Base-by-base conservation (phyloP, 257 asterid species). In the Phtheirospermum japonicum region DNA sequence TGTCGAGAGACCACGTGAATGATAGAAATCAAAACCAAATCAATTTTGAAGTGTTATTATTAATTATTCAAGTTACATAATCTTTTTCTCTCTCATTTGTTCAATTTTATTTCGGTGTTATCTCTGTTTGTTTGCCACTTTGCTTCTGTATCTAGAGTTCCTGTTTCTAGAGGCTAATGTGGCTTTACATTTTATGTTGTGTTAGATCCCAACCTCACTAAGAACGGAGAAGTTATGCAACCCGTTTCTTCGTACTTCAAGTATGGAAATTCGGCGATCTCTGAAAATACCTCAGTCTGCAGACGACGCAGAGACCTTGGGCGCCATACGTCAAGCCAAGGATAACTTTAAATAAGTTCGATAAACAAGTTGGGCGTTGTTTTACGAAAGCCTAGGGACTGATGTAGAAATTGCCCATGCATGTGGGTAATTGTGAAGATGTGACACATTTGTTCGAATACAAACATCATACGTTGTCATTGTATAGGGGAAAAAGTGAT, bases 191-290 rank as follows among this genome's bases (percentile, higher is more conserved):
- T 42, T 42, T 61, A 34, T 71, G n/a, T 42, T 42, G 60, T 74
- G n/a, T 67, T 18, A 92, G 99, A 83, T 92, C 72, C 99, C 99
- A 16, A 82, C 91, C 39, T 73, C 87, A 16, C 75, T 92, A 17
- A 76, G 71, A 49, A 79, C 49, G 68, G 99, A 92, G 84, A 92
- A 92, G 80, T 62, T 61, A 57, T 92, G 97, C 33, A 92, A 92
- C 71, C 99, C 99, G 0, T 92, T 92, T 71, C 96, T 89, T 60
- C 97, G 99, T 34, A 86, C 96, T 40, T 85, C 92, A 58, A 84
- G 95, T 62, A 26, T 39, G 69, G 97, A 92, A 81, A 89, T 92
- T 61, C 82, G 99, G 63, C 62, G 36, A 70, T 83, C 85, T 9
- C 75, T 92, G 69, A 83, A 70, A 45, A 83, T 92, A 70, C 79